phyloP scores from a whole-genome alignment of 2,329 filamentous ascomycete species.

The Alternaria atra region DNA sequence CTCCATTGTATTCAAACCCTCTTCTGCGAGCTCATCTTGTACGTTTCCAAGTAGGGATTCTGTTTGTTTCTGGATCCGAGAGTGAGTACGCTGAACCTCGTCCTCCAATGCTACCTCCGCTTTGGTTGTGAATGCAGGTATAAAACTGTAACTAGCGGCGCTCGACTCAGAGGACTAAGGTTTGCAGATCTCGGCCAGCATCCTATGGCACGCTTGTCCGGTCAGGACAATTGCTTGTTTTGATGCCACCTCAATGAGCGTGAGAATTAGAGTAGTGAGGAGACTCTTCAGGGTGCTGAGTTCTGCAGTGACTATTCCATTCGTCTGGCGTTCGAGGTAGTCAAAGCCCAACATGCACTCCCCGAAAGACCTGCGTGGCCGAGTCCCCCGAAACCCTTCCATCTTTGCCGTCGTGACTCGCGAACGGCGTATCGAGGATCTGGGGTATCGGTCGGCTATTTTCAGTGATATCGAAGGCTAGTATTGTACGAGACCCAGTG shows the following conservation, averaged over 20 bases:
- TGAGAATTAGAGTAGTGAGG: not conserved
- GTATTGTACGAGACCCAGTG: not conserved
- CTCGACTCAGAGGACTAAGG: not conserved
- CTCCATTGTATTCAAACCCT: not conserved
- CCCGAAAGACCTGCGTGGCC: not conserved
- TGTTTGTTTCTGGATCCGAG: not conserved
- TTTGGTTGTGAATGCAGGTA: too few relatives aligned
- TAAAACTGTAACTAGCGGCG: too few relatives aligned
- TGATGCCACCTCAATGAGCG: not conserved
- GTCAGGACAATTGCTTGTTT: not conserved
- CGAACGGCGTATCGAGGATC: not conserved
- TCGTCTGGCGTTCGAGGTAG: not conserved
- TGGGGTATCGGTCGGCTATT: not conserved
- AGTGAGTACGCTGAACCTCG: too few relatives aligned
- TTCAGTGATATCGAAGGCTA: not conserved
- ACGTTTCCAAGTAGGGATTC: not conserved
- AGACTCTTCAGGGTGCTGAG: not conserved
- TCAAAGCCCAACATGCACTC: slow-evolving; percentile 2
- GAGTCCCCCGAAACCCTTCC: not conserved
- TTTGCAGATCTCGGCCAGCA: not conserved
- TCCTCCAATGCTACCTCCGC: too few relatives aligned
- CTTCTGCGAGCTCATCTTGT: not conserved
- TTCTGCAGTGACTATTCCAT: not conserved
- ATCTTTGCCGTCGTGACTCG: not conserved
- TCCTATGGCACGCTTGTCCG: not conserved